A percentile compares a stretch with the other conserved stretches of the same genome.
These are phyloP conservation scores for Cicer chorassanicum DNA, from an alignment of 306 rosid species.

Conservation along the genomic window DNA sequence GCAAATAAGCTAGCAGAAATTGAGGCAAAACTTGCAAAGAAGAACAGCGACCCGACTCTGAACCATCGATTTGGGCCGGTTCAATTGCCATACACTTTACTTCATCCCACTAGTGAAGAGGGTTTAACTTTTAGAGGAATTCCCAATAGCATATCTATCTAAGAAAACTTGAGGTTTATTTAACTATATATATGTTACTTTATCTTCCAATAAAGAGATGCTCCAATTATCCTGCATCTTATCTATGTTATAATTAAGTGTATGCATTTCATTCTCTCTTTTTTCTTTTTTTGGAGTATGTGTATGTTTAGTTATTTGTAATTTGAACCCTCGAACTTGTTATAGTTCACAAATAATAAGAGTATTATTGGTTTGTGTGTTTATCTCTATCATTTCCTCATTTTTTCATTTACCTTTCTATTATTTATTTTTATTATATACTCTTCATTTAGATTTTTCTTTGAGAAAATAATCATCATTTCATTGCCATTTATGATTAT, in stretches of 20 bases:
- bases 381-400: neutral
- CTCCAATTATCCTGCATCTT: constrained; percentile 18
- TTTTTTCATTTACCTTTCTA: neutral
- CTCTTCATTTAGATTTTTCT: no score
- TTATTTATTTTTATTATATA: no score
- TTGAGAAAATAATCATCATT: no score
- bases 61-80: constrained; percentile 42
- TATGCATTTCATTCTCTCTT: neutral
- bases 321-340: constrained; percentile 2
- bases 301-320: constrained; percentile 1
- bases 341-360: constrained; percentile 31
- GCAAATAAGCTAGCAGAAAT: constrained; percentile 54
- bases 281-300: no score
- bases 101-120: constrained; percentile 45
- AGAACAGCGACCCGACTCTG: constrained; percentile 37
- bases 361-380: constrained; percentile 1
- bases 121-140: constrained; percentile 50
- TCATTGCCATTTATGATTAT: no score
- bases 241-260: neutral
- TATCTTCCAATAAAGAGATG: constrained; percentile 43
- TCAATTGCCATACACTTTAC: constrained; percentile 54
- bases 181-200: neutral
- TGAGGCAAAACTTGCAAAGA: constrained; percentile 27
- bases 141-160: constrained; percentile 56
- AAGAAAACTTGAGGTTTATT: constrained; percentile 18